Evolutionary conservation across 2,329 filamentous ascomycete species (phyloP).

Genomic region (Esteya vermicola): DNA sequence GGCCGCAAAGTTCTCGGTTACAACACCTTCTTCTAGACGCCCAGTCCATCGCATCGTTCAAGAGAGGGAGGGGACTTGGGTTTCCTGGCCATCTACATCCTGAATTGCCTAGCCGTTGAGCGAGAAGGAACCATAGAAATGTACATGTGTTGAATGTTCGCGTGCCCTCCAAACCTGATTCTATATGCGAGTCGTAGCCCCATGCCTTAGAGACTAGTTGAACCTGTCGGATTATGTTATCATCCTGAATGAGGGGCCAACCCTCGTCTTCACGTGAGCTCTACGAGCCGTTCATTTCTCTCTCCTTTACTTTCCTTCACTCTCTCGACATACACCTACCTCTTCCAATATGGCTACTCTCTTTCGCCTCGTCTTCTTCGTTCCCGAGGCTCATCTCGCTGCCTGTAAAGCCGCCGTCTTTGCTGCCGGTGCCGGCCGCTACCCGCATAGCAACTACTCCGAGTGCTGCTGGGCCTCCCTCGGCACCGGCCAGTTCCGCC

Average conservation of each 20-base stretch:
- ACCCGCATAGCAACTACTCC: constrained; percentile 38
- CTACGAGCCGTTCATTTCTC: too few species aligned
- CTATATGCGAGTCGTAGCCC: too few species aligned
- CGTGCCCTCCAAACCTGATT: too few species aligned
- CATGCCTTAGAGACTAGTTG: too few species aligned
- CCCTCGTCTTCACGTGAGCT: too few species aligned
- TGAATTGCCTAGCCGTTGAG: too few species aligned
- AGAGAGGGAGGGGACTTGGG: neutral
- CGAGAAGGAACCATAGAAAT: too few species aligned
- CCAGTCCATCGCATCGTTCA: too few species aligned
- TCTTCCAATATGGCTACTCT: constrained; percentile 7
- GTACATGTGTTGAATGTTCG: neutral
- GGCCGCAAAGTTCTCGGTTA: constrained; percentile 59
- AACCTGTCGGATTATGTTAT: too few species aligned
- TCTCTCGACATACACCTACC: too few species aligned
- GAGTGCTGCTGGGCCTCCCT: constrained; percentile 35
- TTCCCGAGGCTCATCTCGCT: constrained; percentile 27
- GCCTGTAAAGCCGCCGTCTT: constrained; percentile 41
- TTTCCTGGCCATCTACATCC: neutral
- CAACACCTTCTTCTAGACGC: constrained; percentile 53
- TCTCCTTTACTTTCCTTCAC: too few species aligned
- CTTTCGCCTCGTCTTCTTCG: constrained; percentile 33
- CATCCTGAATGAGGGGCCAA: too few species aligned
- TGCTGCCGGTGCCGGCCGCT: constrained; percentile 40
- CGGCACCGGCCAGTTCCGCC: constrained; percentile 53